A percentile compares a stretch with the other conserved stretches of the same genome.
phyloP scores from a whole-genome alignment of 345 rosid species.

The Lepidium africanum region DNA sequence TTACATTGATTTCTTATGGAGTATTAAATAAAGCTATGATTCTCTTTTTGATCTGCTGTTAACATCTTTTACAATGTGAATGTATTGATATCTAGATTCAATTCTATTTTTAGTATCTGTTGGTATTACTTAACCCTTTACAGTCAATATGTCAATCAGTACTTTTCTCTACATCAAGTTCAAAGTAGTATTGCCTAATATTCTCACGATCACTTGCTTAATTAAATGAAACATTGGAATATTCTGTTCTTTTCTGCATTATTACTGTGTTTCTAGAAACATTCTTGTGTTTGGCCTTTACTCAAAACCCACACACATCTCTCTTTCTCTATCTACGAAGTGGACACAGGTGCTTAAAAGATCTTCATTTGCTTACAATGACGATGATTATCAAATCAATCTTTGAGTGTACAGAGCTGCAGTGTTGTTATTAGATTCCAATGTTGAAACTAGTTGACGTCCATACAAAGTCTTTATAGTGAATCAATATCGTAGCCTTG shows the following conservation, averaged over 20 bases:
- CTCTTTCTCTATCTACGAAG: constrained; percentile 18
- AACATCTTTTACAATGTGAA: background rate
- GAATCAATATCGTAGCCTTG: too few relatives aligned
- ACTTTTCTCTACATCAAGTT: background rate
- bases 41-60: background rate
- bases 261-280: constrained; percentile 1
- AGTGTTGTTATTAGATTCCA: too few relatives aligned
- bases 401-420: too few relatives aligned
- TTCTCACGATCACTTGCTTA: background rate
- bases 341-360: constrained; percentile 30
- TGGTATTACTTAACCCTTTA: background rate
- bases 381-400: too few relatives aligned
- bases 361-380: constrained; percentile 8
- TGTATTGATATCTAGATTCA: constrained; percentile 5
- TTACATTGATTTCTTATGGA: too few relatives aligned
- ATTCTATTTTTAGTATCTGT: constrained; percentile 9
- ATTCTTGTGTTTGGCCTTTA: constrained; percentile 24
- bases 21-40: background rate
- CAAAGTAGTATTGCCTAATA: background rate
- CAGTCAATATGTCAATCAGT: background rate
- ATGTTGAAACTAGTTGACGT: too few relatives aligned
- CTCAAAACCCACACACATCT: constrained; percentile 17
- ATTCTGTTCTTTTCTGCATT: too few relatives aligned
- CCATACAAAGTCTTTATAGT: too few relatives aligned
- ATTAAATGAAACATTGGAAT: too few relatives aligned